A percentile compares a stretch with the other conserved stretches of the same genome.
phyloP scores from a whole-genome alignment of 352 stramenopile genomes.

The Phytopythium boreale region DNA sequence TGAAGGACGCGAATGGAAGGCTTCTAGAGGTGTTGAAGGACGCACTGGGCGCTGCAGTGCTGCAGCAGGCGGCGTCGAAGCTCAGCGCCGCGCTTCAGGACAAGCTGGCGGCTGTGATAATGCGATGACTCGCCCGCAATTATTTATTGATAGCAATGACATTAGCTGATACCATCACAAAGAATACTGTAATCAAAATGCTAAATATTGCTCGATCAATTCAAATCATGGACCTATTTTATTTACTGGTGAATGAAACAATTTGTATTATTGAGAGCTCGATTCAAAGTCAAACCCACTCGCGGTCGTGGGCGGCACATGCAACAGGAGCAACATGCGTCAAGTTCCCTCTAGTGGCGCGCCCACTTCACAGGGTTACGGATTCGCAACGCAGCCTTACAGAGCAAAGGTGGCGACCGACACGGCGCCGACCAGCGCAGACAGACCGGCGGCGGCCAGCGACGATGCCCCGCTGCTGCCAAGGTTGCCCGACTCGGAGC shows the following conservation, averaged over 20 bases:
- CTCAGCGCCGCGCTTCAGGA: conserved; percentile 53
- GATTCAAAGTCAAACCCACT: background rate
- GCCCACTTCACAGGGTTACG: background rate
- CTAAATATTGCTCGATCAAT: background rate
- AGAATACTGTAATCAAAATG: too few species aligned
- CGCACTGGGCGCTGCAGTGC: conserved; percentile 13
- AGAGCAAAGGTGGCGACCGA: conserved; percentile 4
- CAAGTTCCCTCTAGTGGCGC: background rate
- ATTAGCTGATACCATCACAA: too few species aligned
- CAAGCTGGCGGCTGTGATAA: conserved; percentile 43
- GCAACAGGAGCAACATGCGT: background rate
- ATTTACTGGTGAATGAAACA: background rate
- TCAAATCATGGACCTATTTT: too few species aligned
- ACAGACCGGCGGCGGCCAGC: conserved; percentile 11
- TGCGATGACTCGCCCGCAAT: background rate
- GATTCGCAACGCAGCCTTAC: background rate
- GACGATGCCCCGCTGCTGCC: conserved; percentile 5
- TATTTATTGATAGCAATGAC: background rate
- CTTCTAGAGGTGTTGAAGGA: conserved; percentile 32
- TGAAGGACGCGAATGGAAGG: conserved; percentile 56
- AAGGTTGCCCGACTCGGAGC: conserved; percentile 6
- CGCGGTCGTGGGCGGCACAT: background rate
- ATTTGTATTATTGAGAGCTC: too few species aligned
- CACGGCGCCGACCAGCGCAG: conserved; percentile 26
- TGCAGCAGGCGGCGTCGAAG: conserved; percentile 32